Conservation (phyloP, 306 rosid species). For the Vigna mungo region DNA sequence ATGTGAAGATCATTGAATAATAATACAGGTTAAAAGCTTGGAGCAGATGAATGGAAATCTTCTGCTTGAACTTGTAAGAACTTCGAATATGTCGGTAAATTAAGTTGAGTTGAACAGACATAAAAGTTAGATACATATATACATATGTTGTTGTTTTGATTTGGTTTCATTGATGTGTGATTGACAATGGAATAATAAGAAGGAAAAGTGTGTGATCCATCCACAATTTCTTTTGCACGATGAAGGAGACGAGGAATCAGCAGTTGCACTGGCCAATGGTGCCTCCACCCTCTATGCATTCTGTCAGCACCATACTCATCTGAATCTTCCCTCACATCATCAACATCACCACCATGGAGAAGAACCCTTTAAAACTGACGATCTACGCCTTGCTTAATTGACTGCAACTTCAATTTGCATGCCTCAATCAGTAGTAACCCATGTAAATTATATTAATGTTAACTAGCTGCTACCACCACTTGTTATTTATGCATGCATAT, state of each 20-base stretch:
- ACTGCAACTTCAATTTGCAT: not conserved
- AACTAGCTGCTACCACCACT: constrained; percentile 30
- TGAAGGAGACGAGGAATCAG: constrained; percentile 61
- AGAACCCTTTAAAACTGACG: constrained; percentile 41
- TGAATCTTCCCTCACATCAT: constrained; percentile 44
- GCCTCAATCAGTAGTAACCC: not conserved
- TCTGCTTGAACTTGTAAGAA: constrained; percentile 63
- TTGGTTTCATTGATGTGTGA: not conserved
- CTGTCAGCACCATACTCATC: constrained; percentile 54
- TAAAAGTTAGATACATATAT: not conserved
- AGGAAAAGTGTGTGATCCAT: constrained; percentile 66
- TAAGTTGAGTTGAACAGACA: not conserved
- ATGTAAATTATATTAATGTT: constrained; percentile 42
- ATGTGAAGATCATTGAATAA: not conserved
- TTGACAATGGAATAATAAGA: constrained; percentile 47
- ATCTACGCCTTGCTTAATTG: constrained; percentile 65
- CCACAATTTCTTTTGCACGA: constrained; percentile 64
- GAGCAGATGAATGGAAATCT: constrained; percentile 51
- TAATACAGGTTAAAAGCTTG: constrained; percentile 63
- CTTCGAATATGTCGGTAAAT: not conserved
- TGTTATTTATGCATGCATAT: constrained; percentile 10
- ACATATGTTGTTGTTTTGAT: constrained; percentile 10
- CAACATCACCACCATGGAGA: constrained; percentile 23
- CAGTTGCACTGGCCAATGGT: constrained; percentile 64
- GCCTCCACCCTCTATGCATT: constrained; percentile 62